These are phyloP conservation scores for Geotrichum citri-aurantii DNA, from an alignment of 1,139 yeast species.

Conservation along the genomic window DNA sequence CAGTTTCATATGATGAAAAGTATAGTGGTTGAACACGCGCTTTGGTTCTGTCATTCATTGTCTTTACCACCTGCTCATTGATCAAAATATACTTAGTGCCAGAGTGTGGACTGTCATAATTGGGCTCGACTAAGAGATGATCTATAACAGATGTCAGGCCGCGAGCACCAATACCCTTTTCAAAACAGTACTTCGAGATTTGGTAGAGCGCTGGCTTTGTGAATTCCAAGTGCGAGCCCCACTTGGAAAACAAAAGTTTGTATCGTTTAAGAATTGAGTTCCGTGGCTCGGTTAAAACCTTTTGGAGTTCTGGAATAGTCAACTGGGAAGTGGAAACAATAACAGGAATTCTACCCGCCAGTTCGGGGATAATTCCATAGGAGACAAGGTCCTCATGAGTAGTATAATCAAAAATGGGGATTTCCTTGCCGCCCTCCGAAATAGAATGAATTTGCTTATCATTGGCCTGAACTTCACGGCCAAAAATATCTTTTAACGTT, in stretches of 20 bases:
- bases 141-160: constrained; percentile 50
- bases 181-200: constrained; percentile 43
- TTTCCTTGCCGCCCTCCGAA: constrained; percentile 34
- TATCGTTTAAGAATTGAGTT: constrained; percentile 48
- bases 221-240: constrained; percentile 44
- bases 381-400: constrained; percentile 45
- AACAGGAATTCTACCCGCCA: constrained; percentile 50
- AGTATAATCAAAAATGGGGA: constrained; percentile 41
- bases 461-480: constrained; percentile 12
- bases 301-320: constrained; percentile 40
- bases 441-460: constrained; percentile 23
- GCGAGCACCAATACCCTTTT: constrained; percentile 51
- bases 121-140: constrained; percentile 44
- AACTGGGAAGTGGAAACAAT: constrained; percentile 44
- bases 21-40: constrained; percentile 13
- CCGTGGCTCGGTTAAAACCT: constrained; percentile 48
- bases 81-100: constrained; percentile 43
- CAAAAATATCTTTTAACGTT: constrained; percentile 14
- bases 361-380: constrained; percentile 50
- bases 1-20: constrained; percentile 18
- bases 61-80: constrained; percentile 18
- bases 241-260: constrained; percentile 44
- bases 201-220: constrained; percentile 43
- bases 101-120: constrained; percentile 51
- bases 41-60: constrained; percentile 8